Base-by-base conservation (phyloP, 306 rosid species). In the Vigna trinervia region DNA sequence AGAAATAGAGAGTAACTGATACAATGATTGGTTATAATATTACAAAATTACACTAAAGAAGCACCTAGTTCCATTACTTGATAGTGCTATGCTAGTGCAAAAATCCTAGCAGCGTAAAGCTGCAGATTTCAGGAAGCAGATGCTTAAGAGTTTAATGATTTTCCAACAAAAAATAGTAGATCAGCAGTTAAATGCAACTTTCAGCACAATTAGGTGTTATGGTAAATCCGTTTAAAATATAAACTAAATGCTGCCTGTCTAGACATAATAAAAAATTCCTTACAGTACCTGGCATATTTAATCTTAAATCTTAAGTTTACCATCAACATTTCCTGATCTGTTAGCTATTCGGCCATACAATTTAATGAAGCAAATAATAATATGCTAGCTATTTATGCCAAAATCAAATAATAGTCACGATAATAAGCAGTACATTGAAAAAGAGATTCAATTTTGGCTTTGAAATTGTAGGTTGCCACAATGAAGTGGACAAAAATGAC, bases 11-110 rank as follows among this genome's bases (percentile, higher is more conserved):
- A 53, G 34, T 11, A 19, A 53, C 36, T 7, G 9, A 53, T 22
- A 57, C 2, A 19, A 19, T 46, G 17, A 41, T 41, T 22, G 22
- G 41, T 41, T 7, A 39, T 36, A 52, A 20, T 41, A 11, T 38
- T 39, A 32, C 19, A 73, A 71, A 83, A 67, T 11, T 78, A 54
- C 74, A 61, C 50, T 78, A 36, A 76, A 53, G 41, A 68, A 69
- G 30, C 34, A 26, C 46, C 7, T 69, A 73, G 48, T 64, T 15
- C 26, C 12, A 59, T 59, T 52, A 69, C 86, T 78, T 50, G 39
- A 83, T 15, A 56, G 39, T 20, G 61, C 60, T 50, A 52, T 28
- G 57, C 43, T 50, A 59, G 76, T 12, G 32, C 66, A 69, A 50
- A 76, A 71, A 62, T 12, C 54, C 36, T 74, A n/a, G 58, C 34